A percentile compares a stretch with the other conserved stretches of the same genome.
phyloP scores from a whole-genome alignment of 2,329 filamentous ascomycete genomes.

The Colletotrichum gigasporum region DNA sequence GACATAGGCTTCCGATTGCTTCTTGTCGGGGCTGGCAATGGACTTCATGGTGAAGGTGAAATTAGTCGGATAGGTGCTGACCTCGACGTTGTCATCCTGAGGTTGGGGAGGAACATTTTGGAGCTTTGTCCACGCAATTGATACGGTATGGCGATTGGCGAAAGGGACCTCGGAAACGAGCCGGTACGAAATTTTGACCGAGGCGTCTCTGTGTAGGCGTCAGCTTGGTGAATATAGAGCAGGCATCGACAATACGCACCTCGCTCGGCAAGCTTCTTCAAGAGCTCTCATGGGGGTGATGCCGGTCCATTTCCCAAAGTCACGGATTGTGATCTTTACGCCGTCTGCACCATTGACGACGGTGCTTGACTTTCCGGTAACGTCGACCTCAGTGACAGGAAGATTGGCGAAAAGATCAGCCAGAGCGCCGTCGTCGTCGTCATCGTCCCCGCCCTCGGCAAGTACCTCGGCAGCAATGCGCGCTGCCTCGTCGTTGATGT shows the following conservation, averaged over 20 bases:
- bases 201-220: slow-evolving; percentile 67
- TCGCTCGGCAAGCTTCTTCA: slow-evolving; percentile 87
- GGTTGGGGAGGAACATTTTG: slow-evolving; percentile 61
- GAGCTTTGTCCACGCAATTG: slow-evolving; percentile 81
- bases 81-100: slow-evolving; percentile 49
- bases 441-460: slow-evolving; percentile 60
- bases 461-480: slow-evolving; percentile 68
- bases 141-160: slow-evolving; percentile 78
- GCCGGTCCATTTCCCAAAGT: slow-evolving; percentile 87
- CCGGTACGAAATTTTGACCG: slow-evolving; percentile 72
- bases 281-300: slow-evolving; percentile 79
- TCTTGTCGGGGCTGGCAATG: slow-evolving; percentile 76
- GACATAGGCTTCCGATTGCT: slow-evolving; percentile 88
- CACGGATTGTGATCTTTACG: slow-evolving; percentile 70
- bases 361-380: slow-evolving; percentile 66
- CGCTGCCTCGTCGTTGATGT: slow-evolving; percentile 66
- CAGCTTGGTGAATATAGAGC: slow-evolving; percentile 7
- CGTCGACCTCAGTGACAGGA: slow-evolving; percentile 68
- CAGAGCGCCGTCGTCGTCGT: slow-evolving; percentile 63
- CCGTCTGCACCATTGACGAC: slow-evolving; percentile 63
- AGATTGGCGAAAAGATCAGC: slow-evolving; percentile 68
- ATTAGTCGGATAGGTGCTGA: slow-evolving; percentile 55
- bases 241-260: slow-evolving; percentile 54
- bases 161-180: slow-evolving; percentile 78
- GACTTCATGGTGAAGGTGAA: slow-evolving; percentile 78